Percentiles rank a stretch among this genome's conserved stretches.
Evolutionary conservation across 108 stramenopile genomes (phyloP).

Genomic region (Nitzschia palea): DNA sequence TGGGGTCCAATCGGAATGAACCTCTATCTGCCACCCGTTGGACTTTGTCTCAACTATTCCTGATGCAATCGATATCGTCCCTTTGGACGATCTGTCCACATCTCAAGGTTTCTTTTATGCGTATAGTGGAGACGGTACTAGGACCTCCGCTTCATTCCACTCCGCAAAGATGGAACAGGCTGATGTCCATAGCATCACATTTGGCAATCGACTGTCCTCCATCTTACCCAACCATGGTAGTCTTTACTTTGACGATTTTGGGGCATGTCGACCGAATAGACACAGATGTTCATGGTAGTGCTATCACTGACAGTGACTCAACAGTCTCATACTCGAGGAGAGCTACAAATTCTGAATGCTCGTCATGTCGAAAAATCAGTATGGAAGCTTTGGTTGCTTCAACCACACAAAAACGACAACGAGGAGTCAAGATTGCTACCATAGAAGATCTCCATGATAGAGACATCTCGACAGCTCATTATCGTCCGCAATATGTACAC

Average conservation of each 20-base stretch:
- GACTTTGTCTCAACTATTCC: slow-evolving; percentile 3
- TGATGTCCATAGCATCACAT: background rate
- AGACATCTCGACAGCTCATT: background rate
- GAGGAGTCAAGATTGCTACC: background rate
- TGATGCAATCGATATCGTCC: background rate
- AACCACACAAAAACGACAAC: background rate
- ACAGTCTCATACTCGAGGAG: too few relatives aligned
- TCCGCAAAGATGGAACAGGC: slow-evolving; percentile 1
- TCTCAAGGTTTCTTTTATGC: background rate
- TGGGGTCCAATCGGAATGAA: background rate
- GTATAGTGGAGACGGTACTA: background rate
- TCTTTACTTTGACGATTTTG: background rate
- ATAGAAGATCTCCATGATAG: slow-evolving; percentile 1
- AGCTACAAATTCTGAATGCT: too few relatives aligned
- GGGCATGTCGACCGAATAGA: background rate
- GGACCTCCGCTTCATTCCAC: background rate
- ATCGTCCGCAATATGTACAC: slow-evolving; percentile 1
- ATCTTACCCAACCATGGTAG: background rate
- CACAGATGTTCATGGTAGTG: background rate
- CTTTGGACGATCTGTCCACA: background rate
- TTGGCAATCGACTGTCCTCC: background rate
- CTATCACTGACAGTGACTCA: too few relatives aligned
- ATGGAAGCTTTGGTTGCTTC: too few relatives aligned
- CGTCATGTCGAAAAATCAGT: too few relatives aligned
- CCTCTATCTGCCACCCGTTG: background rate